These are phyloP conservation scores for Digitaria exilis DNA, from an alignment of 202 grass and related monocot genomes.

Conservation along the genomic window DNA sequence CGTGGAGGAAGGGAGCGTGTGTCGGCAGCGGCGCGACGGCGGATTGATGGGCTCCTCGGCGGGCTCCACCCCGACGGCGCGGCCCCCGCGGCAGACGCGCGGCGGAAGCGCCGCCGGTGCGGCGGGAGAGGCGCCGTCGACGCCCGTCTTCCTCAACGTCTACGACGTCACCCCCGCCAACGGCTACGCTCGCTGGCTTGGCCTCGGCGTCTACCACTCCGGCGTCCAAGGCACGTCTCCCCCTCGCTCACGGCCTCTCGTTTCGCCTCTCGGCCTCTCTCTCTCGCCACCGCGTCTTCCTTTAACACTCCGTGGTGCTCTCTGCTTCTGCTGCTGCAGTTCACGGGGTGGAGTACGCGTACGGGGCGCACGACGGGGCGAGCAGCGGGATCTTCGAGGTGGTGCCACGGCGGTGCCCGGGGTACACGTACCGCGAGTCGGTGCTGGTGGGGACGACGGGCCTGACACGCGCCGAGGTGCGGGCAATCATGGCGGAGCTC, in stretches of 20 bases:
- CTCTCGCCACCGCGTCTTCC: neutral
- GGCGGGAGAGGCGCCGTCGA: constrained; percentile 34
- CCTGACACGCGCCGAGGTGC: constrained; percentile 57
- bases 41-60: constrained; percentile 36
- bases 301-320: neutral
- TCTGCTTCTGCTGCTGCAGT: constrained; percentile 40
- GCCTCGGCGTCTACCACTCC: constrained; percentile 95
- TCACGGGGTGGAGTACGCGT: constrained; percentile 93
- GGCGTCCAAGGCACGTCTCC: constrained; percentile 69
- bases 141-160: constrained; percentile 88
- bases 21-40: neutral
- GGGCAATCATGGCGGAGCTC: constrained; percentile 65
- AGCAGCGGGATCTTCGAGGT: constrained; percentile 94
- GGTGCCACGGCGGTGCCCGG: constrained; percentile 70
- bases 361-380: constrained; percentile 79
- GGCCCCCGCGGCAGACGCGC: neutral
- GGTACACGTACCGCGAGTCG: constrained; percentile 80
- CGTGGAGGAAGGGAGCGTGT: neutral
- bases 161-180: constrained; percentile 95
- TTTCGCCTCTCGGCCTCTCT: neutral
- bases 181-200: constrained; percentile 88
- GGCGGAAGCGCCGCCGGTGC: neutral
- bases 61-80: constrained; percentile 28
- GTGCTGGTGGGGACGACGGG: constrained; percentile 71
- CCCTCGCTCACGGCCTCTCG: no score